Percentiles rank a stretch among this genome's conserved stretches.
Conservation (phyloP, 2,329 filamentous ascomycete species). For the Arthrobotrys sinensis region DNA sequence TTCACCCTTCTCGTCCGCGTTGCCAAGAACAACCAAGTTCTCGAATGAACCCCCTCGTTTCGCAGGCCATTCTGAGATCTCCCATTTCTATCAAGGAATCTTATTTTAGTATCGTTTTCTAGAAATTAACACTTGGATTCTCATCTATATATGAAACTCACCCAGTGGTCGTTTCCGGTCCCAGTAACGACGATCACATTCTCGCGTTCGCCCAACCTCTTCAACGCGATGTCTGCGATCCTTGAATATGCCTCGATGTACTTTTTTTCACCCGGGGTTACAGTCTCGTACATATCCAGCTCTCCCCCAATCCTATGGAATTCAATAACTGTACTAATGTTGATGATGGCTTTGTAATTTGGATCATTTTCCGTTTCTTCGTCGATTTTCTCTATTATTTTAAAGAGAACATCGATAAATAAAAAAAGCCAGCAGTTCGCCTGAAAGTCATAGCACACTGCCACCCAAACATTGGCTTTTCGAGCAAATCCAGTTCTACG, state of each 20-base stretch:
- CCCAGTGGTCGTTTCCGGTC: conserved; percentile 1
- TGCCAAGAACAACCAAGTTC: conserved; percentile 21
- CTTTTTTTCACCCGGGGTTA: neutral
- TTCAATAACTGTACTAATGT: neutral
- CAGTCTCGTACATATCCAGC: neutral
- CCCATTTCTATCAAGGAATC: neutral
- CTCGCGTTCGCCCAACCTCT: conserved; percentile 1
- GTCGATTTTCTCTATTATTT: conserved; percentile 17
- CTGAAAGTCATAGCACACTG: neutral
- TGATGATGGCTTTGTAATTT: conserved; percentile 22
- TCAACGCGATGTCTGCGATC: neutral
- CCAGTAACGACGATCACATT: conserved; percentile 34
- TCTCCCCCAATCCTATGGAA: neutral
- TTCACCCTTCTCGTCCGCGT: neutral
- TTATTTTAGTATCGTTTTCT: too few species aligned
- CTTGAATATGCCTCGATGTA: conserved; percentile 4
- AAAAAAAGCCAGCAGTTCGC: neutral
- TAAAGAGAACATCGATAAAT: conserved; percentile 16
- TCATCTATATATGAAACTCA: too few species aligned
- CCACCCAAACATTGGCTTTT: conserved; percentile 23
- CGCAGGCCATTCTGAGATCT: conserved; percentile 22
- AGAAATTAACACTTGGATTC: too few species aligned
- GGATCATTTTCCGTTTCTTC: conserved; percentile 9
- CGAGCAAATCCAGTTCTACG: conserved; percentile 11
- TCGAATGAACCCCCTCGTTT: conserved; percentile 8